Evolutionary conservation across 2,329 filamentous ascomycete species (phyloP).

Genomic region (Dactylellina leptospora): DNA sequence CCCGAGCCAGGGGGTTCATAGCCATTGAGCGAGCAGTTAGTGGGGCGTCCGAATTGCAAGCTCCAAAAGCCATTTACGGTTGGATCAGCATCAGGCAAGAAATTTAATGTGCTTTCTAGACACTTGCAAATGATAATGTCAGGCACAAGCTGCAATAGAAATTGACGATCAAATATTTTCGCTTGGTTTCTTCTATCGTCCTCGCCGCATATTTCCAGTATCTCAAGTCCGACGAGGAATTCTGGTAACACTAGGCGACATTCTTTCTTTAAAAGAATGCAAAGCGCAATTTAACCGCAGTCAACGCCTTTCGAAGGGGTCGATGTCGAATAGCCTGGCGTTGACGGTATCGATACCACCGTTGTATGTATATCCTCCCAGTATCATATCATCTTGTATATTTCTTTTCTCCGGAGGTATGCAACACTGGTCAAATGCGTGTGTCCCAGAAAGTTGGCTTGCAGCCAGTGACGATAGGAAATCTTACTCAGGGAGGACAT

Average conservation of each 20-base stretch:
- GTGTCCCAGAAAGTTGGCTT: constrained; percentile 21
- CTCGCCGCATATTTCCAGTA: constrained; percentile 47
- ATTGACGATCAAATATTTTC: constrained; percentile 51
- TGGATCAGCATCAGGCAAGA: constrained; percentile 43
- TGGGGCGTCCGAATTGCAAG: constrained; percentile 15
- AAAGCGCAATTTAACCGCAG: constrained; percentile 45
- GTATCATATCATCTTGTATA: constrained; percentile 31
- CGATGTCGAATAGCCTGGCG: background rate
- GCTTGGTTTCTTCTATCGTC: constrained; percentile 40
- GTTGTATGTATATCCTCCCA: constrained; percentile 10
- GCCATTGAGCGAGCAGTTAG: constrained; percentile 19
- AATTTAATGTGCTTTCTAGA: constrained; percentile 41
- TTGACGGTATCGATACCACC: constrained; percentile 35
- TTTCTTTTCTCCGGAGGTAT: constrained; percentile 47
- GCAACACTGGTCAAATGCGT: constrained; percentile 18
- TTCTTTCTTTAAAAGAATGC: constrained; percentile 49
- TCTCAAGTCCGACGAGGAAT: constrained; percentile 21
- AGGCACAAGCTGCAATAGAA: constrained; percentile 43
- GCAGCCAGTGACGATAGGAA: constrained; percentile 26
- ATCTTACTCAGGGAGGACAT: constrained; percentile 46
- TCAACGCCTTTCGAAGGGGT: constrained; percentile 49
- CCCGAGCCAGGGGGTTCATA: constrained; percentile 25
- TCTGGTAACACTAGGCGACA: constrained; percentile 44
- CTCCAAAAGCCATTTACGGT: constrained; percentile 10
- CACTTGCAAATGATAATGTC: constrained; percentile 29